Evolutionary conservation across 202 grass and related monocot species (phyloP).

Genomic region (Dendrocalamus latiflorus): DNA sequence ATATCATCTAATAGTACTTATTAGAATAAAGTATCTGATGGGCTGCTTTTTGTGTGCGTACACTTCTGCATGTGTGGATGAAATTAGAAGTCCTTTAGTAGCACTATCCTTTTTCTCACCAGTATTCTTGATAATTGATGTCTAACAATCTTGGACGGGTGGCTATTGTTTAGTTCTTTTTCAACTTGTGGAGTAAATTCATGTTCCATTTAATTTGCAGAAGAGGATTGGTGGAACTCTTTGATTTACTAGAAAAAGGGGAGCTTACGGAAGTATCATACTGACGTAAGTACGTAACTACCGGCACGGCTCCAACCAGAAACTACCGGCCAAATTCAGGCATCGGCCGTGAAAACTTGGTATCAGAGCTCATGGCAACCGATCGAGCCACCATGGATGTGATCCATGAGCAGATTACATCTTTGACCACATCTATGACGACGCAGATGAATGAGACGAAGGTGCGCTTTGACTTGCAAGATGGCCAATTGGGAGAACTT

Average conservation of each 20-base stretch:
- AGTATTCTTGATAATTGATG: neutral
- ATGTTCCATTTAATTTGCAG: conserved; percentile 39
- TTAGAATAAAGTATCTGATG: neutral
- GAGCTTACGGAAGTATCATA: conserved; percentile 75
- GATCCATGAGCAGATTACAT: no score
- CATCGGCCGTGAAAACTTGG: no score
- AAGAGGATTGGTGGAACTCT: conserved; percentile 90
- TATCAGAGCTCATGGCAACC: no score
- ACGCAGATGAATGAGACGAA: no score
- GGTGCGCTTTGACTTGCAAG: no score
- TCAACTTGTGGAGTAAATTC: neutral
- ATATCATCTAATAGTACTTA: neutral
- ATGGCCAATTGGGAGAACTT: no score
- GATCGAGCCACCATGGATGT: no score
- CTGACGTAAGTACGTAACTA: no score
- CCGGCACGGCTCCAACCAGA: no score
- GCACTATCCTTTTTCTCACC: neutral
- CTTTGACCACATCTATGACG: no score
- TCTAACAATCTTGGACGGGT: neutral
- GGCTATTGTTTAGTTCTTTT: neutral
- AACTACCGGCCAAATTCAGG: no score
- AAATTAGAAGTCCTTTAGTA: conserved; percentile 16
- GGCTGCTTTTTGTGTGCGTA: neutral
- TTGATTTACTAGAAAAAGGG: conserved; percentile 70
- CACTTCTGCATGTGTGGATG: neutral